Conservation (phyloP, 345 rosid genomes). For the Boechera divaricarpa region DNA sequence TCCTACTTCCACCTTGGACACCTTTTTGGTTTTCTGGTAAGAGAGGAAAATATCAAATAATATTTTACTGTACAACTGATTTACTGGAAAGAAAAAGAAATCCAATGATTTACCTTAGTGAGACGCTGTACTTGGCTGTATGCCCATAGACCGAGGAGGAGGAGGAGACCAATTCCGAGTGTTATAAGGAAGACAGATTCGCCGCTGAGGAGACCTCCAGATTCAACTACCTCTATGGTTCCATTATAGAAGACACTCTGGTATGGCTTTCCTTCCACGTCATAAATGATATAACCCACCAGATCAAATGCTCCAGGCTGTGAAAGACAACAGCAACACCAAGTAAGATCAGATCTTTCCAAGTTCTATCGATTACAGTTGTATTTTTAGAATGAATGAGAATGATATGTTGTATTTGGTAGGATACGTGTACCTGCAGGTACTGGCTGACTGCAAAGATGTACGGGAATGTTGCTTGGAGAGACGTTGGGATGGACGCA, state of each 20-base stretch:
- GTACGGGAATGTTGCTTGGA: constrained; percentile 89
- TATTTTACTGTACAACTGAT: neutral
- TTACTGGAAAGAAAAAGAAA: neutral
- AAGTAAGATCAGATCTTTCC: neutral
- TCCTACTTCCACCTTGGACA: constrained; percentile 93
- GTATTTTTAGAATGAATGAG: neutral
- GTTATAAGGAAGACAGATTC: constrained; percentile 92
- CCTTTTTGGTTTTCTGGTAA: constrained; percentile 82
- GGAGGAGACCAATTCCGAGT: constrained; percentile 85
- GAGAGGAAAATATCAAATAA: constrained; percentile 22
- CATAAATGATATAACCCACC: constrained; percentile 81
- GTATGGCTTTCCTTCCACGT: constrained; percentile 77
- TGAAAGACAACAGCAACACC: constrained; percentile 18
- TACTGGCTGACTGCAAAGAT: constrained; percentile 87
- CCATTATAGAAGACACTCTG: constrained; percentile 85
- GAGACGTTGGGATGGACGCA: constrained; percentile 73
- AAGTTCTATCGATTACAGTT: neutral
- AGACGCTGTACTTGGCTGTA: constrained; percentile 83
- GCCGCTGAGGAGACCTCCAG: constrained; percentile 78
- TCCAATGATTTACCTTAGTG: constrained; percentile 65
- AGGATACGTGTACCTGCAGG: constrained; percentile 66
- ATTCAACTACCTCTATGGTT: constrained; percentile 91
- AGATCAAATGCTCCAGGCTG: constrained; percentile 98
- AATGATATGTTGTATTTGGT: neutral
- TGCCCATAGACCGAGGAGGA: constrained; percentile 80